Base-by-base conservation (phyloP, 305 asterid genomes). In the Solanum hybrid region DNA sequence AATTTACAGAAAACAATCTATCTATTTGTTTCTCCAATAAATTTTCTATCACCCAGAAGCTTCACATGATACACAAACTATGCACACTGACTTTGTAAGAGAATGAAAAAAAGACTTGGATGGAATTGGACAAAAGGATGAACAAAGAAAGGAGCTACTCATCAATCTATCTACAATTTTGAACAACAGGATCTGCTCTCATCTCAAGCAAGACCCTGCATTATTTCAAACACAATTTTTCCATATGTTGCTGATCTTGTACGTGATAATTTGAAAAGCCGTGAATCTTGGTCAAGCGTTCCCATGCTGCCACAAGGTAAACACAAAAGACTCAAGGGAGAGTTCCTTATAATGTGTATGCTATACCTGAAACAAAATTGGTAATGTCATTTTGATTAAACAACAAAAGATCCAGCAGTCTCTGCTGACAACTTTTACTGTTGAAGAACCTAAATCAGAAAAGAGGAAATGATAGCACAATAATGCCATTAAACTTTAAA, bases 81-180 rank as follows among this genome's bases (percentile, higher is more conserved):
- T 32, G 19, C 88, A 56, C 87, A 85, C 88, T 4, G 76, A 80
- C 69, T 29, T 85, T 56, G 72, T 32, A 85, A 85, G 45, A 85
- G 45, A 29, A 85, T 29, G 29, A 45, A 81, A 42, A 42, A 78
- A 85, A 60, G 36, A 42, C 35, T 66, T 82, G 7, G 73, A 82
- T 85, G 76, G 76, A 85, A 37, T 31, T 19, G 8, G 71, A 42
- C 69, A 75, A 86, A 90, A 71, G 71, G 40, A 84, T 84, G 87
- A 45, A 31, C 42, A 88, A 86, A 77, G 51, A 60, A 75, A 86
- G 75, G 32, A 89, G 60, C 72, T 78, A 89, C 31, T 36, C 85
- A 90, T 85, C 88, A 89, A 78, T 91, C 92, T 91, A 89, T 88
- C 92, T 91, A 89, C 91, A 90, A 72, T 88, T 80, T 72, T 66